Conservation (phyloP, 2,329 filamentous ascomycete species). For the Pestalotiopsis sp. region DNA sequence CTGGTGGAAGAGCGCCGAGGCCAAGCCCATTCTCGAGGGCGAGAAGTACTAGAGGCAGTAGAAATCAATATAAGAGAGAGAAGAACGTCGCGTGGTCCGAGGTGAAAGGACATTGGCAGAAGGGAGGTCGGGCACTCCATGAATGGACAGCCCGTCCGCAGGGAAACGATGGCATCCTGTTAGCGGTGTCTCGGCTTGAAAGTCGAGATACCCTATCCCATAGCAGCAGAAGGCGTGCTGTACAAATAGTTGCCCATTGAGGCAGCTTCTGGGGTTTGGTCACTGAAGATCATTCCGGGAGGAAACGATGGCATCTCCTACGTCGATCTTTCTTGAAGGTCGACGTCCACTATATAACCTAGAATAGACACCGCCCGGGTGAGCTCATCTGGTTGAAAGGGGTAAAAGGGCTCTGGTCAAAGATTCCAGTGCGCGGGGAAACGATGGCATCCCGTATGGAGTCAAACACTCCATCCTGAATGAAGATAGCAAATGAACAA, state of each 20-base stretch:
- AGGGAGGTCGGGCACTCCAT: conserved; percentile 15
- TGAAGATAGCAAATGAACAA: neutral
- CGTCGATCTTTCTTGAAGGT: conserved; percentile 2
- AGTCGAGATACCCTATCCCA: conserved; percentile 11
- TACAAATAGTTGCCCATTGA: conserved; percentile 11
- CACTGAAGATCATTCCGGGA: conserved; percentile 22
- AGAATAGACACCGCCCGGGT: neutral
- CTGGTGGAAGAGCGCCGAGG: conserved; percentile 85
- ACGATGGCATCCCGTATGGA: conserved; percentile 30
- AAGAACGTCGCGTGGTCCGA: neutral
- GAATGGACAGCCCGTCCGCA: conserved; percentile 23
- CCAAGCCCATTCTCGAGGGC: conserved; percentile 71
- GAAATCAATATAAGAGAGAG: neutral
- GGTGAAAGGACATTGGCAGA: neutral
- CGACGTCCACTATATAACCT: conserved; percentile 12
- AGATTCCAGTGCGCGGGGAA: conserved; percentile 26
- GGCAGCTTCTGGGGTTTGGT: conserved; percentile 21
- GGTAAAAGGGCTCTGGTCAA: conserved; percentile 21
- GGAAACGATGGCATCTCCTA: conserved; percentile 33
- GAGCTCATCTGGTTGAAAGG: conserved; percentile 14
- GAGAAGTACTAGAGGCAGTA: conserved; percentile 48
- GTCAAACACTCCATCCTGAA: conserved; percentile 14
- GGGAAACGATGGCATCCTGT: conserved; percentile 37
- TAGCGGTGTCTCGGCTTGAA: conserved; percentile 8
- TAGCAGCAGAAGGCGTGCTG: conserved; percentile 13